A percentile compares a stretch with the other conserved stretches of the same genome.
Evolutionary conservation across 2,329 filamentous ascomycete genomes (phyloP).

Genomic region (Chalaropsis ovoidea): DNA sequence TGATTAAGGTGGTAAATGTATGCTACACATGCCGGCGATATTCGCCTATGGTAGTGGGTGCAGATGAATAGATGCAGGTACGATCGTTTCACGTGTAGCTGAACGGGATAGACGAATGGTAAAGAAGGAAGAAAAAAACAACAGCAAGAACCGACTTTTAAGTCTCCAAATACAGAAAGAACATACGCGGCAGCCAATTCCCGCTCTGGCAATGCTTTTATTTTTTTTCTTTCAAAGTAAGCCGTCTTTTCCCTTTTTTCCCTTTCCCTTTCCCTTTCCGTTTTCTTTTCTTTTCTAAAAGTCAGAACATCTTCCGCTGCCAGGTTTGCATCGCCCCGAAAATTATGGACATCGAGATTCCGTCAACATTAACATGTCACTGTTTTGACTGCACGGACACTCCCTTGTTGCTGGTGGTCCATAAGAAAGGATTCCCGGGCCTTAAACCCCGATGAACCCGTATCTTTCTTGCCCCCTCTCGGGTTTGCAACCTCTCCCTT

Average conservation of each 20-base stretch:
- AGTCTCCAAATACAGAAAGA: no score
- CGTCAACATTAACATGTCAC: neutral
- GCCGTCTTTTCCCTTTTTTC: no score
- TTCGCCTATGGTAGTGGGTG: neutral
- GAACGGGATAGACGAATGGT: neutral
- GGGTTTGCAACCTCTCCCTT: neutral
- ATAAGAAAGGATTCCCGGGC: neutral
- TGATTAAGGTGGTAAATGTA: neutral
- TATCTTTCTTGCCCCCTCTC: neutral
- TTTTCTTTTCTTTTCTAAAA: no score
- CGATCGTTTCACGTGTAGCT: neutral
- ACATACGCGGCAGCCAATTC: no score
- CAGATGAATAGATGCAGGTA: neutral
- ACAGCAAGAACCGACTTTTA: no score
- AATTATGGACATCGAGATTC: neutral
- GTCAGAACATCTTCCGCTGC: no score
- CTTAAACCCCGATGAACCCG: neutral
- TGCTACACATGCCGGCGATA: no score
- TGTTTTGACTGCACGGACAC: conserved; percentile 3
- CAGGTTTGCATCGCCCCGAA: no score
- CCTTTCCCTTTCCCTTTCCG: no score
- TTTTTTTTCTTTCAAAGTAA: no score
- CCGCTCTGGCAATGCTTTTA: no score
- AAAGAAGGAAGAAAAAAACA: neutral
- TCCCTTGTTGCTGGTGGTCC: neutral